Base-by-base conservation (phyloP, 129 eudicot species). In the Chrysanthemum seticuspe region DNA sequence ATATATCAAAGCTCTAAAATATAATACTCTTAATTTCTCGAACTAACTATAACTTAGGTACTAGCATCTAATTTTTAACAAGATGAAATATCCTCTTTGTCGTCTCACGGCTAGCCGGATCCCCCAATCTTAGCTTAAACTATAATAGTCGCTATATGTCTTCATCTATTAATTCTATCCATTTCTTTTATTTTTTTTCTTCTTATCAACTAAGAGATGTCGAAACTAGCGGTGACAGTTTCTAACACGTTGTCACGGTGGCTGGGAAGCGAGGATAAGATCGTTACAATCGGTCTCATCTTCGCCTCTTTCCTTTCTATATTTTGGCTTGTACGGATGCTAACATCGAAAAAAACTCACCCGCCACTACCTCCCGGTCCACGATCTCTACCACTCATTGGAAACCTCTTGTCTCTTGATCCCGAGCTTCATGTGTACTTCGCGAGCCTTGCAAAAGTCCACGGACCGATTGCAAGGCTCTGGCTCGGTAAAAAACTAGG, bases 341-440 rank as follows among this genome's bases (percentile, higher is more conserved):
- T 84, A 18, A 16, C 44, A 12, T 63, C 83, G 9, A 73, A 80
- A 5, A 2, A 10, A 2, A 0, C 55, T 19, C 1, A n/a, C 67
- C 81, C 79, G 15, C 73, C 76, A 1, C 64, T 83, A 12, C 90
- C 90, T 3, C 90, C 87, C 0, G 90, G 90, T 14, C 90, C 90
- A 3, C 70, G 23, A 3, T 12, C 85, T 25, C 53, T 87, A 1
- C 92, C 96, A 2, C 73, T 86, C 0, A 75, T 87, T 2, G 96
- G 92, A 15, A 82, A 75, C 85, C 92, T 86, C 61, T 81, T 81
- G 0, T 86, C 82, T 60, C 83, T 86, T 0, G 87, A 80, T 4
- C 87, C 96, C 2, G 91, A 89, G 62, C 85, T 89, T 59, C 89
- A 89, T 67, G 21, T 78, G 4, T 77, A 86, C 77, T 86, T 89